These are phyloP conservation scores for Rhizophagus sp. DNA, from an alignment of 192 early-diverging fungal genomes.

Conservation along the genomic window DNA sequence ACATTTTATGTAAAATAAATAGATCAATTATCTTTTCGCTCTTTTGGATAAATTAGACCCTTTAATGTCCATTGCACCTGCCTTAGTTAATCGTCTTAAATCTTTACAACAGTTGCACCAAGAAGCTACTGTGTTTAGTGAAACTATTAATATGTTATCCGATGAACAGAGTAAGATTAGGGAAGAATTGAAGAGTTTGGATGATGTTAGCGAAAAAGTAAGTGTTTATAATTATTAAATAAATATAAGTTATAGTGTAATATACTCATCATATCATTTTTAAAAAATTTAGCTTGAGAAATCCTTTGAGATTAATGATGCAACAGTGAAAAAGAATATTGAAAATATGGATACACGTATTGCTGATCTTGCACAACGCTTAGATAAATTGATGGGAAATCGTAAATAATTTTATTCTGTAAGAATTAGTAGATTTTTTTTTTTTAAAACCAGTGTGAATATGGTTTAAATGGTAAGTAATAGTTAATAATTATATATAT, in stretches of 20 bases:
- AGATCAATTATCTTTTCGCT: constrained; percentile 68
- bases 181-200: constrained; percentile 66
- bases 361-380: constrained; percentile 60
- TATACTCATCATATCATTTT: background rate
- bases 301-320: constrained; percentile 62
- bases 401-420: background rate
- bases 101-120: constrained; percentile 76
- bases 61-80: constrained; percentile 74
- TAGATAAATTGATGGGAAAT: constrained; percentile 34
- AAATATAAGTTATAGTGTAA: background rate
- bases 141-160: constrained; percentile 71
- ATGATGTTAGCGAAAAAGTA: constrained; percentile 57
- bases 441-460: too few species aligned
- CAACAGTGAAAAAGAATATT: constrained; percentile 63
- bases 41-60: constrained; percentile 78
- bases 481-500: too few species aligned
- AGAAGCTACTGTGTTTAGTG: constrained; percentile 78
- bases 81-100: constrained; percentile 75
- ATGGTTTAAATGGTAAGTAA: too few species aligned
- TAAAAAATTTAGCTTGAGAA: constrained; percentile 43
- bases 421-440: too few species aligned
- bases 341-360: constrained; percentile 65
- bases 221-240: background rate
- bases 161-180: constrained; percentile 67
- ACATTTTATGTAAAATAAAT: background rate